Evolutionary conservation across 2,329 filamentous ascomycete species (phyloP), one percentile per base, ranked within the genome.

Genomic region (Trichoderma endophyticum): DNA sequence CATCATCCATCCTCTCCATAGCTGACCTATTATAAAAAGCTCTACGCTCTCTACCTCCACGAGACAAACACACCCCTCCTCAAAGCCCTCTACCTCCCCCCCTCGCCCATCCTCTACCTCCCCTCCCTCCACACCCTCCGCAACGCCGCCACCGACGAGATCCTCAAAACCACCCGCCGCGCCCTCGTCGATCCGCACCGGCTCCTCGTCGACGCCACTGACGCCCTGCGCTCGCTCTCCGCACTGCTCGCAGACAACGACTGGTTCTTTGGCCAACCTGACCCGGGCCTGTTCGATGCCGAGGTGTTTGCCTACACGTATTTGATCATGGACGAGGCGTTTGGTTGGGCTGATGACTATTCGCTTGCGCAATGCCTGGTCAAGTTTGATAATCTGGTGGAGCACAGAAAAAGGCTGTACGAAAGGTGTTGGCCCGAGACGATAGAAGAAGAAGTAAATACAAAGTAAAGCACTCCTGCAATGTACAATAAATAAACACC

Each of bases 301-400:
- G 90, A 89, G 69, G 89, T 98, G 2, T 98, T 98, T 82, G 91
- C 94, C 4, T 99, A 98, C 81, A 95, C 93, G 0, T 90, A 97
- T 80, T 84, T 97, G 65, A 84, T 98, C 67, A 82, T 97, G 66
- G 89, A 92, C 73, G 86, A 90, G 77, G 73, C 73, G 8, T 74
- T 94, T 74, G 84, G 82, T 1, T 95, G 93, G 92, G 66, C 66
- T 3, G 84, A 83, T 72, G 89, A 93, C 71, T 86, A 86, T 73
- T 84, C 85, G 68, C 82, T 97, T 66, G 84, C 81, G 15, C 84
- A 87, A 70, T 82, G 88, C 65, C 78, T 97, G 72, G 81, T 80
- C 66, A 83, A 83, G 72, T 87, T 89, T 76, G 83, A 84, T 7
- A 90, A 89, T 76, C 84, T 98, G 74, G 87, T 92, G 71, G 82